Percentiles rank a stretch among this genome's conserved stretches.
phyloP scores from a whole-genome alignment of 805 yeast species.

The Metschnikowia rubicola region DNA sequence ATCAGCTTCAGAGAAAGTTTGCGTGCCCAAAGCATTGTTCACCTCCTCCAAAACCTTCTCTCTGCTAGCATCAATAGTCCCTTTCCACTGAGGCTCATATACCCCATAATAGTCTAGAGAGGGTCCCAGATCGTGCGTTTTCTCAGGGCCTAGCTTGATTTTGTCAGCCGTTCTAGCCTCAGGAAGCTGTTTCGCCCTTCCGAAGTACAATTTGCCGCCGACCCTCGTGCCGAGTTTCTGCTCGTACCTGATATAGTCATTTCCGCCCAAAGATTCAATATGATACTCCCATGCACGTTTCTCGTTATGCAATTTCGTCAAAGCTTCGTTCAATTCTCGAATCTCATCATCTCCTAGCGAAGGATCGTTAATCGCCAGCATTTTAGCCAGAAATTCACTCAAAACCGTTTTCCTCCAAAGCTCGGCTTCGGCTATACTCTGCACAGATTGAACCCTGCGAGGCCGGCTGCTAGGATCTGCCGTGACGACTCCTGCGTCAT shows the following conservation, averaged over 20 bases:
- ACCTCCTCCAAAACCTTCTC: conserved; percentile 12
- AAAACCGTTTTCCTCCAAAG: conserved; percentile 62
- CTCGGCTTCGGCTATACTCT: conserved; percentile 60
- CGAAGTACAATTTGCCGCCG: conserved; percentile 70
- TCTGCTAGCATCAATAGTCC: conserved; percentile 1
- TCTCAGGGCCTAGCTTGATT: conserved; percentile 7
- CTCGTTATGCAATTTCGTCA: conserved; percentile 66
- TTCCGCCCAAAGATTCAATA: conserved; percentile 69
- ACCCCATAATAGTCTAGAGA: conserved; percentile 42
- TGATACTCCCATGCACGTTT: conserved; percentile 76
- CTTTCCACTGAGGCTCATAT: conserved; percentile 18
- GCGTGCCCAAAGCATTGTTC: conserved; percentile 13
- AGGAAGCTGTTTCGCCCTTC: conserved; percentile 76
- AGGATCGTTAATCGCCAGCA: conserved; percentile 62
- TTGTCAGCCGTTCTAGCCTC: conserved; percentile 45
- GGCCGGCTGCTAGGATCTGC: conserved; percentile 60
- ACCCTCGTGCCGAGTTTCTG: conserved; percentile 25
- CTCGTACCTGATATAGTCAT: conserved; percentile 48
- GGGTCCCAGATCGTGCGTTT: conserved; percentile 13
- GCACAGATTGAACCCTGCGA: conserved; percentile 49
- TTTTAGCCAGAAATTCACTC: conserved; percentile 58
- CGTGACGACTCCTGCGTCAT: conserved; percentile 56
- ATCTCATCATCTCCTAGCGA: conserved; percentile 55
- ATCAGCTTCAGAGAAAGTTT: background rate
- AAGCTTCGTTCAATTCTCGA: conserved; percentile 68